Evolutionary conservation across 2,329 filamentous ascomycete species (phyloP).

Genomic region (Aaosphaeria pasadenensis): DNA sequence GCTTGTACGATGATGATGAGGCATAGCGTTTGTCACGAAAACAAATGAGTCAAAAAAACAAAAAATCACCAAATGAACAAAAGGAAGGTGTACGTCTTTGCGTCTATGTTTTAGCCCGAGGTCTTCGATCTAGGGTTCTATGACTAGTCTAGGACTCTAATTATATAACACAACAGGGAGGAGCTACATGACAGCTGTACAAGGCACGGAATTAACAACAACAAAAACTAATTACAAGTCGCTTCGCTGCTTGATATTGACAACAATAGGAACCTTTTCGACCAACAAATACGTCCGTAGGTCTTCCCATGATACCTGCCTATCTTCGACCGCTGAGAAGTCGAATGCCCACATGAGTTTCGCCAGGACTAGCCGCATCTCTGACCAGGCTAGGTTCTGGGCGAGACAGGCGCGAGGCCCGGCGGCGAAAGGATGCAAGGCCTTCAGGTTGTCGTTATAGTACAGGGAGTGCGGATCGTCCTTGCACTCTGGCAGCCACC

Average conservation of each 20-base stretch:
- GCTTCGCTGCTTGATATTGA: neutral
- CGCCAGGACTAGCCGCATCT: constrained; percentile 7
- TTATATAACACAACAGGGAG: too few relatives aligned
- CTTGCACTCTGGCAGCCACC: constrained; percentile 7
- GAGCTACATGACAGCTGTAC: too few relatives aligned
- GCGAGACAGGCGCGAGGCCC: constrained; percentile 32
- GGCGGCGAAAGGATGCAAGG: constrained; percentile 36
- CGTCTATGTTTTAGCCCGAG: too few relatives aligned
- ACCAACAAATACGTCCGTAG: constrained; percentile 4
- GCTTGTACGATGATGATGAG: neutral
- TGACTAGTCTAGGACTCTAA: too few relatives aligned
- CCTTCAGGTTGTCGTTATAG: constrained; percentile 3
- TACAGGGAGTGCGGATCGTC: constrained; percentile 1
- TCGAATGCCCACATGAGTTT: constrained; percentile 3
- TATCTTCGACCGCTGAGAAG: constrained; percentile 1
- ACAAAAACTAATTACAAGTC: too few relatives aligned
- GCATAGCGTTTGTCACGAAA: too few relatives aligned
- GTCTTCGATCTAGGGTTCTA: too few relatives aligned
- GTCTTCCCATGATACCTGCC: constrained; percentile 3
- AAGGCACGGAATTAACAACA: too few relatives aligned
- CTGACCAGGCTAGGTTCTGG: constrained; percentile 12
- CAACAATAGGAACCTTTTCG: constrained; percentile 5
- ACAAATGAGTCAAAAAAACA: too few relatives aligned
- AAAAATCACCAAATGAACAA: too few relatives aligned
- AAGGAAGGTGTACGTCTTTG: too few relatives aligned